Evolutionary conservation across 306 rosid genomes (phyloP).

Genomic region (Citrullus colocynthis): DNA sequence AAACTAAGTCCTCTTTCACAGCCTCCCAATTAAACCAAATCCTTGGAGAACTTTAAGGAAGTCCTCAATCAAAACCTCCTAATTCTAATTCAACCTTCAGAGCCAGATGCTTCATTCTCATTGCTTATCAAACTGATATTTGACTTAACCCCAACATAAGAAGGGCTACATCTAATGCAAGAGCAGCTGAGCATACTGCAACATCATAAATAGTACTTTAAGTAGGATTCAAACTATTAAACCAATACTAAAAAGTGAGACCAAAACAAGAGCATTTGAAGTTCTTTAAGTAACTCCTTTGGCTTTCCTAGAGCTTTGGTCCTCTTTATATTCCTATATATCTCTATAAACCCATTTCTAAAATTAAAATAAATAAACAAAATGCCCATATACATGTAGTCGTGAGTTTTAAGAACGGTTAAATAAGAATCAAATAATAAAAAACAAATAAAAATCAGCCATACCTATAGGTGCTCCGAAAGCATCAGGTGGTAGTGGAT

Average conservation of each 20-base stretch:
- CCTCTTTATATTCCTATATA: background rate
- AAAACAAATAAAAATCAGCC: background rate
- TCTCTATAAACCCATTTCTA: background rate
- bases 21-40: background rate
- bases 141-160: background rate
- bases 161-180: background rate
- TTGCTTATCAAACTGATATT: background rate
- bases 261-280: background rate
- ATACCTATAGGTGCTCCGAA: constrained; percentile 88
- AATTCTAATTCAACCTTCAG: background rate
- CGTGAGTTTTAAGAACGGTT: constrained; percentile 3
- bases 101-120: background rate
- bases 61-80: background rate
- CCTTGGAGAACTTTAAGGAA: background rate
- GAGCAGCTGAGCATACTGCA: background rate
- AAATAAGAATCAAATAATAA: background rate
- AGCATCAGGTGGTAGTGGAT: constrained; percentile 92
- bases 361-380: background rate
- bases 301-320: background rate
- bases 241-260: background rate
- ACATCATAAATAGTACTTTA: background rate
- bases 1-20: background rate
- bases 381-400: background rate
- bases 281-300: background rate
- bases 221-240: background rate